These are phyloP conservation scores for Pyrenophora graminea DNA, from an alignment of 2,329 filamentous ascomycete genomes.

Conservation along the genomic window DNA sequence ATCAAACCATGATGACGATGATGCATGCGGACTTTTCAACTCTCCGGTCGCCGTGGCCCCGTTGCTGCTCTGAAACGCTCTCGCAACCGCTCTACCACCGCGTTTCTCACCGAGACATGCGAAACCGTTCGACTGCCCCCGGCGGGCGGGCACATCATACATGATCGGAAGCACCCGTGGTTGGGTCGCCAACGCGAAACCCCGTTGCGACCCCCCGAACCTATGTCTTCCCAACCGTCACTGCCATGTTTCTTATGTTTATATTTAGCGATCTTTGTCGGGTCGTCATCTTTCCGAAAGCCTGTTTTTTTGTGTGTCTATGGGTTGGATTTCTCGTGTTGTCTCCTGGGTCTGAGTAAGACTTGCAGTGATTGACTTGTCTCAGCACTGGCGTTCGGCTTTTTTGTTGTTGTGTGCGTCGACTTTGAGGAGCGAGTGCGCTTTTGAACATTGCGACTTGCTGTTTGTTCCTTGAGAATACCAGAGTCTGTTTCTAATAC, in stretches of 20 bases:
- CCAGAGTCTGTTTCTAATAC: too few relatives aligned
- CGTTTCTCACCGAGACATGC: not conserved
- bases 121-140: conserved; percentile 7
- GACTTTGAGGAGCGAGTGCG: not conserved
- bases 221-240: conserved; percentile 3
- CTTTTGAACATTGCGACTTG: not conserved
- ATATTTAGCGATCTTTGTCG: conserved; percentile 1
- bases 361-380: not conserved
- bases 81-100: not conserved
- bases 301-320: not conserved
- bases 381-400: conserved; percentile 14
- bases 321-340: not conserved
- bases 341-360: not conserved
- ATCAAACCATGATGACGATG: not conserved
- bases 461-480: not conserved
- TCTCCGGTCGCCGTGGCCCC: not conserved
- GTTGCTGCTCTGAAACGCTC: conserved; percentile 3
- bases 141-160: not conserved
- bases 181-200: not conserved
- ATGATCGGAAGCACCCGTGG: not conserved
- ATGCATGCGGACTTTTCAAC: too few relatives aligned
- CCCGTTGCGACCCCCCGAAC: not conserved
- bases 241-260: conserved; percentile 14
- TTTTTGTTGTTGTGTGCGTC: not conserved
- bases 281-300: not conserved